Conservation (phyloP, 352 stramenopile species). For the Phytophthora tubulina region DNA sequence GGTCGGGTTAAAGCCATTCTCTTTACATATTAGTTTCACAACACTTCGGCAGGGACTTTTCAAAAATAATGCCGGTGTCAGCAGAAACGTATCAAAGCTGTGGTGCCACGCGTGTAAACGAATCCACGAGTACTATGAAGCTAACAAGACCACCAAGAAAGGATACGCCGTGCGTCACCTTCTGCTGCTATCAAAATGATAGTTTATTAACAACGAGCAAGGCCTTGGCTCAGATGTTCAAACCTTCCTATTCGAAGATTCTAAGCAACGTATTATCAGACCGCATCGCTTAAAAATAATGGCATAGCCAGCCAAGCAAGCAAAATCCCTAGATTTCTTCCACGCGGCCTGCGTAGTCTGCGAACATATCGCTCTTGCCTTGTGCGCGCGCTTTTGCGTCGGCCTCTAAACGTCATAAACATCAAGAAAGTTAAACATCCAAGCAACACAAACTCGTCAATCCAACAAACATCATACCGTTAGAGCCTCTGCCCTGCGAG, state of each 20-base stretch:
- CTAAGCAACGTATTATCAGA: background rate
- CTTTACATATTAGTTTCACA: too few species aligned
- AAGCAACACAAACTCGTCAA: background rate
- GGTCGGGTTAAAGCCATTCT: too few species aligned
- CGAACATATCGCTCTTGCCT: constrained; percentile 76
- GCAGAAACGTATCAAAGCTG: too few species aligned
- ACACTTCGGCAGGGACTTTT: too few species aligned
- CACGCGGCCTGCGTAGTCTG: constrained; percentile 69
- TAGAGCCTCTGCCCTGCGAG: constrained; percentile 40
- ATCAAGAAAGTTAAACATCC: background rate
- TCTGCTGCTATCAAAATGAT: constrained; percentile 17
- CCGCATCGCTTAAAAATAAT: background rate
- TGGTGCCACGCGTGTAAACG: too few species aligned
- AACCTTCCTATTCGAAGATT: background rate
- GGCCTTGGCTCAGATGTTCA: background rate
- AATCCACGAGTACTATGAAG: background rate
- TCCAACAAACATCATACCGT: constrained; percentile 33
- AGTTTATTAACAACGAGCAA: constrained; percentile 30
- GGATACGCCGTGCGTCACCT: background rate
- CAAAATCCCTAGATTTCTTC: constrained; percentile 65
- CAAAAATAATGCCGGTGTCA: too few species aligned
- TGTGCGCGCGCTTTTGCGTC: constrained; percentile 49
- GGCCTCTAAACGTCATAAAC: constrained; percentile 17
- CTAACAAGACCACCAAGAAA: background rate
- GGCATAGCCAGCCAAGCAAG: background rate